These are phyloP conservation scores for Fraxinus latifolia DNA, from an alignment of 305 asterid species.

Conservation along the genomic window DNA sequence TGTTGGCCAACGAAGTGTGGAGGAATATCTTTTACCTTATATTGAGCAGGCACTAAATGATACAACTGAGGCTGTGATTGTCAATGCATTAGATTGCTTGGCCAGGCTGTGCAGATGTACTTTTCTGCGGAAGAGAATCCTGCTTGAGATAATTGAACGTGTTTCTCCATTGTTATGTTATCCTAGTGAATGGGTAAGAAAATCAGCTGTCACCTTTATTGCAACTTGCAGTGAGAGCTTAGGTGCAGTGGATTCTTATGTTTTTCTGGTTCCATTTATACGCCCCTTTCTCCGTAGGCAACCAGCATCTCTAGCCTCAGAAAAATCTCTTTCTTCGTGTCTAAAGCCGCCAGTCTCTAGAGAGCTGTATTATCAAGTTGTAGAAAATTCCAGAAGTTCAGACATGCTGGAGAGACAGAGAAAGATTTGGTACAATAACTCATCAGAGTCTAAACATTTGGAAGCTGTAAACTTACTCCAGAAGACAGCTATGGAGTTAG, in stretches of 20 bases:
- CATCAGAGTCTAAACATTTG: conserved; percentile 68
- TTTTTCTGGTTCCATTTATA: conserved; percentile 85
- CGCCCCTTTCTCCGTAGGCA: conserved; percentile 85
- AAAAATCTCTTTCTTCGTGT: conserved; percentile 70
- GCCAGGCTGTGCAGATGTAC: conserved; percentile 83
- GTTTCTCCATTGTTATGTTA: conserved; percentile 80
- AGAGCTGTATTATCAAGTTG: conserved; percentile 67
- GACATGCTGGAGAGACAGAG: conserved; percentile 97
- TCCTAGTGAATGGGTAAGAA: conserved; percentile 95
- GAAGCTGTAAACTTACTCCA: conserved; percentile 69
- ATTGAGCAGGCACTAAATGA: conserved; percentile 96
- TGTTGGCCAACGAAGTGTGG: conserved; percentile 97
- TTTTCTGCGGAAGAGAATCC: conserved; percentile 76
- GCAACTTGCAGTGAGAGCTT: conserved; percentile 87
- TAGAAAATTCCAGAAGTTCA: conserved; percentile 81
- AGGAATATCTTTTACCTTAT: conserved; percentile 93
- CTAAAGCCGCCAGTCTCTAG: conserved; percentile 81
- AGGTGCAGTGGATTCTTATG: conserved; percentile 96
- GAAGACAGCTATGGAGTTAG: conserved; percentile 67
- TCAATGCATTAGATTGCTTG: conserved; percentile 89
- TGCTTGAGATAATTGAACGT: conserved; percentile 89
- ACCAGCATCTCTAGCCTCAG: conserved; percentile 92
- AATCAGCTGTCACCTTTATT: conserved; percentile 69
- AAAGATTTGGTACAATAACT: conserved; percentile 86
- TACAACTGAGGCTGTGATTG: conserved; percentile 78